Percentiles rank a stretch among this genome's conserved stretches.
phyloP scores from a whole-genome alignment of 345 rosid genomes.

The Camelina laxa region DNA sequence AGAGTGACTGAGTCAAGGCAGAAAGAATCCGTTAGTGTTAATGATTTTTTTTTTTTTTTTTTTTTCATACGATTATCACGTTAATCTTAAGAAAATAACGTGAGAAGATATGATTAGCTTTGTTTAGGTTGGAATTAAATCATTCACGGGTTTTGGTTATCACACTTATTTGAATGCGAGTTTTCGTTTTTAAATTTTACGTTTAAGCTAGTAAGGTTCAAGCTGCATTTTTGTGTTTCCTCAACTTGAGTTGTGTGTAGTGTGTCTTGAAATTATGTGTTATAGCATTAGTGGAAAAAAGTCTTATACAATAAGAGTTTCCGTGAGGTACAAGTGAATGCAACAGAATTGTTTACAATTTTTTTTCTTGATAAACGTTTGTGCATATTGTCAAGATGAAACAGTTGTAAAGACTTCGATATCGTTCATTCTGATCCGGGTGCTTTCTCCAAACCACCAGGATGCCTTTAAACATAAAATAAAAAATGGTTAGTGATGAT shows the following conservation, averaged over 20 bases:
- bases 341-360: slow-evolving; percentile 21
- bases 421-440: slow-evolving; percentile 24
- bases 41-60: background rate
- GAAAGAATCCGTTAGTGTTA: background rate
- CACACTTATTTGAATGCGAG: too few relatives aligned
- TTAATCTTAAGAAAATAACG: too few relatives aligned
- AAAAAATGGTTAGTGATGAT: background rate
- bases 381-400: background rate
- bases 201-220: too few relatives aligned
- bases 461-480: slow-evolving; percentile 5
- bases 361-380: slow-evolving; percentile 10
- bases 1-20: background rate
- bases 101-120: too few relatives aligned
- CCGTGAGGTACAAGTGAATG: slow-evolving; percentile 21
- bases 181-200: too few relatives aligned
- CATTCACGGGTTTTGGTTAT: too few relatives aligned
- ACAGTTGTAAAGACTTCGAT: background rate
- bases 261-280: background rate
- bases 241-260: background rate
- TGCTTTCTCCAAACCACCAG: background rate
- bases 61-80: background rate
- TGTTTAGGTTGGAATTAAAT: too few relatives aligned
- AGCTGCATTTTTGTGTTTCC: background rate
- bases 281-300: background rate
- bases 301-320: slow-evolving; percentile 24